Conservation (phyloP, 129 eudicot species). For the Flaveria bidentis region DNA sequence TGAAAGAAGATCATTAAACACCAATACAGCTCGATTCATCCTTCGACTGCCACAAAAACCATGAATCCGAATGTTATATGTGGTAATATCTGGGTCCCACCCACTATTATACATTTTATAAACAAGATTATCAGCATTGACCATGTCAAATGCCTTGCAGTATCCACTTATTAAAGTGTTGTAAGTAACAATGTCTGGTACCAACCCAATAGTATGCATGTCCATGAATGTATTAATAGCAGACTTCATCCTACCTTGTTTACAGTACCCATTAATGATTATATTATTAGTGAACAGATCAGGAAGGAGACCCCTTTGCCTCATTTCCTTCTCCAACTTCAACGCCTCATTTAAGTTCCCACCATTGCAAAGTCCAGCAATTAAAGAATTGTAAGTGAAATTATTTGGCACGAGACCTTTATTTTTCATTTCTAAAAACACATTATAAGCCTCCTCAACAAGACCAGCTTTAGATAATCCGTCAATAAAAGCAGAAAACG, state of each 20-base stretch:
- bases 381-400: slow-evolving; percentile 78
- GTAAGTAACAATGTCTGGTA: slow-evolving; percentile 79
- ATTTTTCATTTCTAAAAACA: slow-evolving; percentile 58
- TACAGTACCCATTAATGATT: slow-evolving; percentile 77
- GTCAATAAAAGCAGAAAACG: slow-evolving; percentile 72
- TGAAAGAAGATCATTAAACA: slow-evolving; percentile 78
- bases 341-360: slow-evolving; percentile 59
- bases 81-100: slow-evolving; percentile 74
- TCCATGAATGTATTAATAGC: slow-evolving; percentile 59
- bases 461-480: slow-evolving; percentile 73
- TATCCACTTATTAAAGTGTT: slow-evolving; percentile 86
- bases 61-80: slow-evolving; percentile 81
- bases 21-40: slow-evolving; percentile 61
- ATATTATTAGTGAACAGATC: slow-evolving; percentile 71
- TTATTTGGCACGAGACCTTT: slow-evolving; percentile 79
- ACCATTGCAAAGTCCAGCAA: slow-evolving; percentile 62
- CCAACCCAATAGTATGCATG: slow-evolving; percentile 54
- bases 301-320: slow-evolving; percentile 67
- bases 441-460: slow-evolving; percentile 58
- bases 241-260: slow-evolving; percentile 76
- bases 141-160: slow-evolving; percentile 71
- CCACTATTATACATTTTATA: slow-evolving; percentile 58
- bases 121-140: slow-evolving; percentile 60
- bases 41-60: slow-evolving; percentile 58
- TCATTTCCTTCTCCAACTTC: slow-evolving; percentile 76